Percentiles rank a stretch among this genome's conserved stretches.
These are phyloP conservation scores for Fusarium pseudonygamai DNA, from an alignment of 2,329 filamentous ascomycete genomes.

Conservation along the genomic window DNA sequence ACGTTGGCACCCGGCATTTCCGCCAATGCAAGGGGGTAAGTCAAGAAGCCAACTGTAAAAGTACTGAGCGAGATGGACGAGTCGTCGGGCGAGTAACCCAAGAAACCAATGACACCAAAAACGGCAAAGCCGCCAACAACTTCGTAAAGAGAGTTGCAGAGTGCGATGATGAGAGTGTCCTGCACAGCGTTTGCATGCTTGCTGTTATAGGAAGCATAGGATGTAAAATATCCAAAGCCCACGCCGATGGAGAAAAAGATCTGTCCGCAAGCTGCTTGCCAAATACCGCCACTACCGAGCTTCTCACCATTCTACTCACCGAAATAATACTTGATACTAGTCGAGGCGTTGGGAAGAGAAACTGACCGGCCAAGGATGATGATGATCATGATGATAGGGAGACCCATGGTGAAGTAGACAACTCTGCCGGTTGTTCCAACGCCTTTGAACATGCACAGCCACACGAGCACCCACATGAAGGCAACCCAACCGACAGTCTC, in stretches of 20 bases:
- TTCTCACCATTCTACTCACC: background rate
- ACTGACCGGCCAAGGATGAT: background rate
- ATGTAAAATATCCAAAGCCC: slow-evolving; percentile 64
- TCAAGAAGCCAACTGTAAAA: background rate
- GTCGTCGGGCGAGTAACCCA: background rate
- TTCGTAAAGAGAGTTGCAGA: background rate
- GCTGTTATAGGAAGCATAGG: slow-evolving; percentile 64
- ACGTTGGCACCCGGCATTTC: background rate
- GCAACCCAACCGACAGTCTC: background rate
- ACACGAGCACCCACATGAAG: background rate
- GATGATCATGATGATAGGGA: rapidly evolving
- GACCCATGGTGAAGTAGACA: background rate
- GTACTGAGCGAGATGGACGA: background rate
- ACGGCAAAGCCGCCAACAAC: background rate
- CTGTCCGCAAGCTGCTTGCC: slow-evolving; percentile 64
- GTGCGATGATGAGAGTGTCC: background rate
- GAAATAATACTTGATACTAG: background rate
- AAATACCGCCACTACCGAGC: slow-evolving; percentile 34
- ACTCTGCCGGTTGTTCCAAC: background rate
- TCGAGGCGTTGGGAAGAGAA: background rate
- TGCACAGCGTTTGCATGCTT: slow-evolving; percentile 53
- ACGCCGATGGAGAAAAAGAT: slow-evolving; percentile 53
- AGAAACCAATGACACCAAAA: background rate
- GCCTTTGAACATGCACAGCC: background rate
- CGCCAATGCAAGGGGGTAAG: background rate